Conservation (phyloP, 345 rosid species). For the Gossypium turneri region DNA sequence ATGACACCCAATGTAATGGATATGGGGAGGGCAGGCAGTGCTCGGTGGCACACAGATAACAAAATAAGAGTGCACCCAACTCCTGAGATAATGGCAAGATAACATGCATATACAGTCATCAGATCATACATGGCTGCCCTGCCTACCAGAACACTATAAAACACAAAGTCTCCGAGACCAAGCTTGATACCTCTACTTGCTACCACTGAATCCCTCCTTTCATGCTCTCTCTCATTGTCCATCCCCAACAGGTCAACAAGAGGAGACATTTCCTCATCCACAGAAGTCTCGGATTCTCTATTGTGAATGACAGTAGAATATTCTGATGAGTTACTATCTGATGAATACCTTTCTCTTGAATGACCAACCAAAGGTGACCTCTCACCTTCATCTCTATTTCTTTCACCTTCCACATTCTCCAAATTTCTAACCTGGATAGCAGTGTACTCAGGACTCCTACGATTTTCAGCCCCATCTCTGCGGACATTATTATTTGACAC, state of each 20-base stretch:
- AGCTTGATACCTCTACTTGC: slow-evolving; percentile 67
- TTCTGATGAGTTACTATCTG: slow-evolving; percentile 48
- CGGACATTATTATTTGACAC: slow-evolving; percentile 31
- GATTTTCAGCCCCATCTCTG: slow-evolving; percentile 29
- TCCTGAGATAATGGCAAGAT: slow-evolving; percentile 92
- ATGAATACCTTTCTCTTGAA: slow-evolving; percentile 35
- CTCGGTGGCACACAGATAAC: slow-evolving; percentile 71
- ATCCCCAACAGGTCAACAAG: slow-evolving; percentile 55
- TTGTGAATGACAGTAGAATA: slow-evolving; percentile 40
- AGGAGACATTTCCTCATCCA: slow-evolving; percentile 79
- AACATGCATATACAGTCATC: slow-evolving; percentile 95
- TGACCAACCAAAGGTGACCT: slow-evolving; percentile 44
- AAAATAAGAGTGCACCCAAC: slow-evolving; percentile 95
- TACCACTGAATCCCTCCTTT: slow-evolving; percentile 20
- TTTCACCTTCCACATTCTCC: slow-evolving; percentile 32
- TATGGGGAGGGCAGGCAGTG: slow-evolving; percentile 94
- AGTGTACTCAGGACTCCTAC: slow-evolving; percentile 26
- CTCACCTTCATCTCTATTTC: slow-evolving; percentile 40
- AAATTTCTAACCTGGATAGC: slow-evolving; percentile 24
- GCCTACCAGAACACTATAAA: slow-evolving; percentile 98
- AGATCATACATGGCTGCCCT: slow-evolving; percentile 99
- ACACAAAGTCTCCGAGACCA: slow-evolving; percentile 94
- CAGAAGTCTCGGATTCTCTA: slow-evolving; percentile 36
- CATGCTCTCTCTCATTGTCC: slow-evolving; percentile 37
- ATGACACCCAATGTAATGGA: slow-evolving; percentile 78